A percentile compares a stretch with the other conserved stretches of the same genome.
Evolutionary conservation across 768 basidiomycete species (phyloP).

Genomic region (Rossbeevera mucosa): DNA sequence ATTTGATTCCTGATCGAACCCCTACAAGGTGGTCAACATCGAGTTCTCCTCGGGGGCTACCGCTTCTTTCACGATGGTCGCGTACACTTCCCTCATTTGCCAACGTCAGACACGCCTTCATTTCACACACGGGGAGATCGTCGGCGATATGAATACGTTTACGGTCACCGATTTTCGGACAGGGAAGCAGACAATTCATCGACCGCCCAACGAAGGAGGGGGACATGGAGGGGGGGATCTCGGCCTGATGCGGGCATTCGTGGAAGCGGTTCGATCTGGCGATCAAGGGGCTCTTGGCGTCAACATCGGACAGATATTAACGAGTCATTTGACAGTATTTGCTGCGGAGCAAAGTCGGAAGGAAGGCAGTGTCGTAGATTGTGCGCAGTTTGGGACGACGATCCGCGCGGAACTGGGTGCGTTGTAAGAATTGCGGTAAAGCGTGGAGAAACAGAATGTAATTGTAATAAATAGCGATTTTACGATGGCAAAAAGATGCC

Average conservation of each 20-base stretch:
- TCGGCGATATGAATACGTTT: constrained; percentile 79
- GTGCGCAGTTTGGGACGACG: constrained; percentile 55
- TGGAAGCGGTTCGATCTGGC: not conserved
- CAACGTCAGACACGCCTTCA: constrained; percentile 81
- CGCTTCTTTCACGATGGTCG: constrained; percentile 86
- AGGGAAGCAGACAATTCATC: constrained; percentile 37
- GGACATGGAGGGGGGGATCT: not conserved
- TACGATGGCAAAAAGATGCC: constrained; percentile 17
- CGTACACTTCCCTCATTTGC: constrained; percentile 74
- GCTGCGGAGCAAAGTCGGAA: constrained; percentile 17
- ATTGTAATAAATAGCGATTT: no score
- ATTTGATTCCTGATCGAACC: not conserved
- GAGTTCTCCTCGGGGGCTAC: constrained; percentile 81
- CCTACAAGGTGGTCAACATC: constrained; percentile 70
- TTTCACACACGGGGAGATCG: constrained; percentile 82
- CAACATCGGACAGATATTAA: not conserved
- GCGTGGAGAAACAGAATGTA: no score
- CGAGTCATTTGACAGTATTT: not conserved
- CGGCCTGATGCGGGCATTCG: not conserved
- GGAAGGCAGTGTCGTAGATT: constrained; percentile 76
- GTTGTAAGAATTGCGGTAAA: no score
- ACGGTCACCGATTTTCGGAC: constrained; percentile 76
- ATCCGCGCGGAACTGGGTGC: constrained; percentile 42
- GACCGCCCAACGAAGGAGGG: constrained; percentile 46
- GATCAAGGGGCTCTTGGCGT: not conserved